Evolutionary conservation across 305 asterid genomes (phyloP), one percentile per base, ranked within the genome.

Genomic region (Fraxinus floribunda): DNA sequence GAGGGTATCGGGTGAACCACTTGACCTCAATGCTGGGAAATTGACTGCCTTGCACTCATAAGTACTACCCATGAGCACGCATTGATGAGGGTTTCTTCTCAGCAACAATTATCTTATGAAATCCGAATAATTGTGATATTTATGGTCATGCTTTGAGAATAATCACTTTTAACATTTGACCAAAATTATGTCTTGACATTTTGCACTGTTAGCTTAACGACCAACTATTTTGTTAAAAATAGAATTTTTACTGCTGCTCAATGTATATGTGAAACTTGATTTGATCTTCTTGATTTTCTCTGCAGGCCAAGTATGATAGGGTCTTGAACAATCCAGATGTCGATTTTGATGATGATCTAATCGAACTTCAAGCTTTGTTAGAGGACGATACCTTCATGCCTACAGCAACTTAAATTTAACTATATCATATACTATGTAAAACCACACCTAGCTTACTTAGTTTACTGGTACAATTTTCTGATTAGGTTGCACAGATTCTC

Each of bases 351-450:
- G 93, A 91, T 35, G 98, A 95, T 80, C 78, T 95, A 70, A 86
- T 93, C 11, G 94, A 92, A 83, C 88, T 95, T 75, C 94, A 89
- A 82, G 91, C 93, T 66, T 82, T 95, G 80, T 86, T 94, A 87
- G 92, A 86, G 6, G 98, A 94, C 55, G 98, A 94, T 39, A 86
- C 89, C 62, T 86, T 85, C 82, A 88, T 91, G 94, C 79, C 90
- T 49, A 78, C 87, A 74, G 81, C 91, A 79, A 70, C 85, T 44
- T 89, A 84, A 88, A 49, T 24, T 76, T 10, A 10, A 72, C 34
- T 5, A 68, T 20, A 41, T 71, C 77, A 24, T 76, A n/a, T 80
- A 57, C 30, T 76, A 22, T 70, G 82, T 79, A 79, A 81, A 84
- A 83, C 46, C 60, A 75, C 35, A 20, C 77, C 82, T 35, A 77